Base-by-base conservation (phyloP, 176 grass and related monocot genomes). In the Panicum miliaceum region DNA sequence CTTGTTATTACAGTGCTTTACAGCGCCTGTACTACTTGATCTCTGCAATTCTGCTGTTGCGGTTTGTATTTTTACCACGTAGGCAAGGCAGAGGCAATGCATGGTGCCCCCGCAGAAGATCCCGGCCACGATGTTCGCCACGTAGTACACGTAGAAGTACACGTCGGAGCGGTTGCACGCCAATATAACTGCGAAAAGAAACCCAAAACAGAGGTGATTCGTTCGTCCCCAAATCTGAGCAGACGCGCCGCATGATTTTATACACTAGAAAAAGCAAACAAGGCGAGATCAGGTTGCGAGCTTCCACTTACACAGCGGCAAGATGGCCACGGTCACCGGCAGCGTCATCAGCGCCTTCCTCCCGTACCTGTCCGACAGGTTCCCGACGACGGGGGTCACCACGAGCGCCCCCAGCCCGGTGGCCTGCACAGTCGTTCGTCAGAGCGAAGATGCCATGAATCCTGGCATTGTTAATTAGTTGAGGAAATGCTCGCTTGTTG, bases 351-450 rank as follows among this genome's bases (percentile, higher is more conserved):
- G 54, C 26, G 93, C 87, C 85, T 95, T 98, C 75, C 96, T 61
- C 14, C 96, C 96, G 70, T 95, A 95, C 78, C 88, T 95, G 61
- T 98, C 96, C 20, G 96, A 98, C 70, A 95, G 59, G 79, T 98
- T 98, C 4, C 93, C 96, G 25, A 98, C 85, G 14, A 98, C 22
- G 22, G 96, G 96, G 22, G 96, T 98, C 59, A 92, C 89, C 34
- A 98, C 27, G 3, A 98, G 85, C 47, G 93, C 85, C 29, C 96
- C 96, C 47, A 98, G 34, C 19, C 96, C 96, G 10, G 82, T 92
- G 71, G 94, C 81, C 96, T 98, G 89, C 80, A 13, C 12, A 4
- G 19, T 2, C 5, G 64, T 22, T 20, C 0, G 4, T 41, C 12
- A 23, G 15, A 35, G 15, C 12, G n/a, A 8, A 5, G 3, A 19